phyloP scores from a whole-genome alignment of 148 eudicot genomes.

The Rhododendron griersonianum region DNA sequence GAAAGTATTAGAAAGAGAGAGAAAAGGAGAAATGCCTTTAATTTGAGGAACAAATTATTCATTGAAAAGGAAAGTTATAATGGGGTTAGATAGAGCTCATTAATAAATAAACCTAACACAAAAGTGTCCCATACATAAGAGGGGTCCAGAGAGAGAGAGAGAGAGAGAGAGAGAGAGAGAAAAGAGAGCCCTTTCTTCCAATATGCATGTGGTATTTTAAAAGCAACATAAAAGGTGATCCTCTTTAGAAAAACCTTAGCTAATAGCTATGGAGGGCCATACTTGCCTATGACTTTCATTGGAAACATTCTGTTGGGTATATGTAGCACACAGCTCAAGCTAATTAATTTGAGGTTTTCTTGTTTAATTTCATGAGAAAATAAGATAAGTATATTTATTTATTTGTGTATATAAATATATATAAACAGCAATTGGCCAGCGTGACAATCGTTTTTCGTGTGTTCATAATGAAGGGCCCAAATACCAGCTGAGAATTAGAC shows the following conservation, averaged over 20 bases:
- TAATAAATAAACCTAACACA: neutral
- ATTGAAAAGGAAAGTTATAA: neutral
- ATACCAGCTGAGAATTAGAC: no score
- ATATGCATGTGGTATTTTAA: neutral
- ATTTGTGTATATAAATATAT: no score
- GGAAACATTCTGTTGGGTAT: neutral
- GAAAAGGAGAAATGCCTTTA: neutral
- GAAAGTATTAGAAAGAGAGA: neutral
- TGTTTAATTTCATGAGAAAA: neutral
- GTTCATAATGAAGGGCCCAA: no score
- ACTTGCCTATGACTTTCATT: neutral
- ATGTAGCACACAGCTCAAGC: neutral
- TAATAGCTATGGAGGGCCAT: neutral
- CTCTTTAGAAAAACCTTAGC: neutral
- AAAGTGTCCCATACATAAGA: neutral
- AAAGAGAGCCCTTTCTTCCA: neutral
- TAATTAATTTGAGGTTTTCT: neutral
- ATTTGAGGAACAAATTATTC: neutral
- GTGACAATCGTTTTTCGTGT: neutral
- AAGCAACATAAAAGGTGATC: neutral
- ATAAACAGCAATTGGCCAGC: neutral
- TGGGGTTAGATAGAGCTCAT: neutral
- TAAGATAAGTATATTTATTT: neutral
- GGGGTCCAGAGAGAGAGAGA: slow-evolving; percentile 2
- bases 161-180: neutral